Evolutionary conservation across 495 filamentous ascomycete genomes (phyloP), one percentile per base, ranked within the genome.

Genomic region (Hypoxylon fuscum): DNA sequence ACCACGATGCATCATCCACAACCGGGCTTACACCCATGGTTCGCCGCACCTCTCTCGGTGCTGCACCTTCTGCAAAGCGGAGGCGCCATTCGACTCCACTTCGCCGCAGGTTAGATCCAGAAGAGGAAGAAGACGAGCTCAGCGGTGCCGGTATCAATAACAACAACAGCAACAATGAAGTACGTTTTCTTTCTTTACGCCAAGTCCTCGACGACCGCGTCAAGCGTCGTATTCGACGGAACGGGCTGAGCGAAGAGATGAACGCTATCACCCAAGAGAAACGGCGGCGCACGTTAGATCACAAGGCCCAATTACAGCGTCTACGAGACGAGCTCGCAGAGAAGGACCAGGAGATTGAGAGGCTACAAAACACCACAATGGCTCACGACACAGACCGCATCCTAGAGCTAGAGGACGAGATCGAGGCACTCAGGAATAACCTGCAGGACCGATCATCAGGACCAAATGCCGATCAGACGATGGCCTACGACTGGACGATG

Each of bases 201-300:
- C 85, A 90, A 21, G 81, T 89, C 3, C 71, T 93, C 18, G 88
- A 92, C 64, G 78, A 79, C 18, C 84, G 91, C n/a, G 81, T 85
- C n/a, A 86, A 87, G 69, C 84, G 90, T 18, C 82, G 90, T 40
- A 81, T 93, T 20, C 81, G 85, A 11, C 84, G 90, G 17, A 86
- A 87, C 58, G 86, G 89, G 22, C 72, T 95, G 31, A 91, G 88
- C 62, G 85, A 92, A 67, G 90, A 93, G 70, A 83, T 90, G 58
- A 92, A 90, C 71, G 74, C 72, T 15, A 85, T 91, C 46, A 75
- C 84, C 45, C 77, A 76, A 2, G 85, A 89, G 53, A 84, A 85
- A 68, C 79, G 77, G 35, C 72, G 76, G 3, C 69, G 74, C 4
- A 71, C 74, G 0, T 74, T 71, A 32, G 66, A 73, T 7, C 69